Base-by-base conservation (phyloP, 1,284 basidiomycete species). In the Taiwanofungus camphoratus region DNA sequence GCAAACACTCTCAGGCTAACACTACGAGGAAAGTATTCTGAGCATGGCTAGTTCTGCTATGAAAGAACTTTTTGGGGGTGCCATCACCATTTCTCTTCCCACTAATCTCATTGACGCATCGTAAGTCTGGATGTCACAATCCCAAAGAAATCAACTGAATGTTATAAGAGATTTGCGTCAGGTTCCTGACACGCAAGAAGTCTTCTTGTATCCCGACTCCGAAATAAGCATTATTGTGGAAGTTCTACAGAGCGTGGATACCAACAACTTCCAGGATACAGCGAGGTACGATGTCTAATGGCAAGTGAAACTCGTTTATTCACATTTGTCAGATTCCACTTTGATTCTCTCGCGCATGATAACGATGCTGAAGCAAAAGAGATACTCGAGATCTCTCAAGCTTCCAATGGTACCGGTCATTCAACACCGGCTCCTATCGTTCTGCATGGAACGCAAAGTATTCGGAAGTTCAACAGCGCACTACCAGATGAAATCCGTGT, bases 131-230 rank as follows among this genome's bases (percentile, higher is more conserved):
- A 13, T 42, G 46, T 31, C 45, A 47, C 43, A 36, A 20, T 50
- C 30, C 36, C 35, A 42, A 15, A 13, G 31, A 5, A 9, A 21
- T 37, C 36, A 18, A 45, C 41, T 40, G 32, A 32, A 21, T 41
- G 15, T 46, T 33, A 33, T 31, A 62, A 97, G 94, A 48, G 76
- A 86, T 51, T 52, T 96, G 2, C 90, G 95, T 47, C 92, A 98
- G 68, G 76, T 99, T 9, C 95, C 96, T n/a, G 89, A 99, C 62
- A 93, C 81, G 11, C 95, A 99, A 65, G 96, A 99, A 62, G 94
- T 98, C 34, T 88, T 92, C 61, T 65, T 98, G 30, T 83, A 83
- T 39, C 74, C 77, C 2, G 64, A 79, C 39, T 82, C 80, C 5
- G 74, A 79, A 48, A 69, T 86, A 51, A 92, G 87, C 56, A 74